Evolutionary conservation across 768 basidiomycete species (phyloP), one percentile per base, ranked within the genome.

Genomic region (Lactarius vividus): DNA sequence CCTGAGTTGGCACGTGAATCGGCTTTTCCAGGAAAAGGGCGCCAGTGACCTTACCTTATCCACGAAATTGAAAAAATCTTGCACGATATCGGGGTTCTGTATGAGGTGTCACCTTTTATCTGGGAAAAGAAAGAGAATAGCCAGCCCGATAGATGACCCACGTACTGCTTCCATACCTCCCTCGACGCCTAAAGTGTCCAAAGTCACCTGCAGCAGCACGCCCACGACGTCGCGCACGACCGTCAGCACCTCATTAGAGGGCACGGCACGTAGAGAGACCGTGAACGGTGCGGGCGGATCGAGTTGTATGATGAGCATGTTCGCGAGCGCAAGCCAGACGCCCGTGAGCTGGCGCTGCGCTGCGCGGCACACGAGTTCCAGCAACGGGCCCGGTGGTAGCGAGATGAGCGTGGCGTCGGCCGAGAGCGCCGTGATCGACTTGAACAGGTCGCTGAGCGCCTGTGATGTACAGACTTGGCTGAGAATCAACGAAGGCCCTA

Each of bases 1-100:
- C 73, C 78, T 78, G 59, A 11, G 7, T n/a, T 18, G 40, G 16
- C 23, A 5, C 9, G 11, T 52, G 26, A 26, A 15, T 16, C 13
- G 15, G 2, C 49, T 10, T 49, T 4, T 26, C 2, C 26, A 28
- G 1, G 18, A 10, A 18, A 44, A 37, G n/a, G 4, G 8, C 4
- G 46, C 53, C 5, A 39, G 62, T 55, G 33, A 26, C 79, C 83
- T 56, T 67, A 92, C 91, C 54, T 85, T 82, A 54, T 93, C 91
- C 80, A 91, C 83, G 73, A 87, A 95, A 10, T 82, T 82, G 76
- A 96, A 96, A 75, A 95, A 96, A 29, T 87, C 87, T 73, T 94
- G 93, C 18, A 94, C 92, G 31, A 96, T 85, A 74, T 96, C 95
- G 0, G 95, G 94, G 72, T 96, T 93, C 93, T 96, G 39, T 16